Base-by-base conservation (phyloP, 176 grass and related monocot species). In the Calamus simplicifolius region DNA sequence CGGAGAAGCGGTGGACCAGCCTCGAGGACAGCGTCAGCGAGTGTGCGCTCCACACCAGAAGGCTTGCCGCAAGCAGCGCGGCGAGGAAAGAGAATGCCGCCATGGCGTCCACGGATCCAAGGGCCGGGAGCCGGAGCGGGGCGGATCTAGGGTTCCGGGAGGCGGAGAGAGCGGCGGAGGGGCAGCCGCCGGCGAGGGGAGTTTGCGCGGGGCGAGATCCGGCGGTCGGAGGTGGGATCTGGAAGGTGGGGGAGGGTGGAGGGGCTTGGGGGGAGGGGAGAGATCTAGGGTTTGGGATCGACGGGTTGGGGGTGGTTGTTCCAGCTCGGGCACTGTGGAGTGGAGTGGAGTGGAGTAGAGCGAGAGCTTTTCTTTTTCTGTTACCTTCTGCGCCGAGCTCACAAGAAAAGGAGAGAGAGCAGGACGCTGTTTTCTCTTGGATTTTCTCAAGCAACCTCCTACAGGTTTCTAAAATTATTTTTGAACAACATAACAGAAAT, bases 1-100 rank as follows among this genome's bases (percentile, higher is more conserved):
- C 79, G 5, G 93, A 98, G 65, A 98, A 83, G 43, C 84, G 81
- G 78, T 98, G 84, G 26, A 98, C 84, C 72, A 98, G 80, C 73
- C 72, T 77, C 19, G 80, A 56, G 1, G 93, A 89, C 3, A 98
- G 67, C 28, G 31, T 67, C 25, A 57, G 58, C 16, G 75, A 58
- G 18, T 64, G 17, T 4, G 25, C 65, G 61, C 27, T 58, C 58
- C 27, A 64, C 18, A 27, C 49, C 48, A 55, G 19, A 19, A 18
- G 60, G 74, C 51, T 63, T 8, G 63, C 66, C 27, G 57, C 14
- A 10, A 77, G 52, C 15, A 75, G 19, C 51, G 74, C 62, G 13
- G 66, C 23, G 2, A 85, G 7, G 23, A 72, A 31, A 19, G 63
- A 50, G 18, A 69, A 19, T 23, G 31, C 27, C 51, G 69, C 57